phyloP scores from a whole-genome alignment of 345 rosid species.

The Cardamine occulta region DNA sequence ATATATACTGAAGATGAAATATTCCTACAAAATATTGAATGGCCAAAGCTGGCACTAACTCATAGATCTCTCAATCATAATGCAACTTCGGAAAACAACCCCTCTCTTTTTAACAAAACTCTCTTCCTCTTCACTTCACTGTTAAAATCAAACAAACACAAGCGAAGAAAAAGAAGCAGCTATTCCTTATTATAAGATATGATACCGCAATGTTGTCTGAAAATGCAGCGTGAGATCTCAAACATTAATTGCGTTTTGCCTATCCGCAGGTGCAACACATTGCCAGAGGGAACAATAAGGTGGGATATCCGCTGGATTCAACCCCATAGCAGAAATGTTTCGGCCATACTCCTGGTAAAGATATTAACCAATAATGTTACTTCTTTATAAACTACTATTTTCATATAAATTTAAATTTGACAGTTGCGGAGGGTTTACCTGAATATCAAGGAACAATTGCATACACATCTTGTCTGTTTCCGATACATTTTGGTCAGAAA shows the following conservation, averaged over 20 bases:
- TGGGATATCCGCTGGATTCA: conserved; percentile 66
- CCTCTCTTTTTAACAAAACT: conserved; percentile 25
- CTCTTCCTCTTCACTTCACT: conserved; percentile 3
- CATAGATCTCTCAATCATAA: conserved; percentile 23
- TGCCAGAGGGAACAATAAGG: conserved; percentile 86
- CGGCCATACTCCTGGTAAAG: conserved; percentile 79
- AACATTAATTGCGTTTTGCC: conserved; percentile 54
- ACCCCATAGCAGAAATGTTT: conserved; percentile 67
- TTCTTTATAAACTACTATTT: conserved; percentile 7
- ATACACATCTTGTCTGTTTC: conserved; percentile 89
- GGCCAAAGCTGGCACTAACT: conserved; percentile 30
- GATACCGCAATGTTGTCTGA: conserved; percentile 6
- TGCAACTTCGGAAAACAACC: conserved; percentile 9
- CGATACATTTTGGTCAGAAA: conserved; percentile 72
- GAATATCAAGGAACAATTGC: conserved; percentile 96
- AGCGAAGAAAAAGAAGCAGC: background rate
- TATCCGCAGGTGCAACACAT: conserved; percentile 85
- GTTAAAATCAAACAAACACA: conserved; percentile 15
- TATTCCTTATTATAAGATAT: conserved; percentile 20
- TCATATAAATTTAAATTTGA: background rate
- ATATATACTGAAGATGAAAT: conserved; percentile 21
- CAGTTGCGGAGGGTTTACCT: conserved; percentile 53
- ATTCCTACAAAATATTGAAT: conserved; percentile 20
- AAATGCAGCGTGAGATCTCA: conserved; percentile 35
- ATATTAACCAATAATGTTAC: background rate